Percentiles rank a stretch among this genome's conserved stretches.
phyloP scores from a whole-genome alignment of 75 land plant genomes.

The Cupressus sempervirens region DNA sequence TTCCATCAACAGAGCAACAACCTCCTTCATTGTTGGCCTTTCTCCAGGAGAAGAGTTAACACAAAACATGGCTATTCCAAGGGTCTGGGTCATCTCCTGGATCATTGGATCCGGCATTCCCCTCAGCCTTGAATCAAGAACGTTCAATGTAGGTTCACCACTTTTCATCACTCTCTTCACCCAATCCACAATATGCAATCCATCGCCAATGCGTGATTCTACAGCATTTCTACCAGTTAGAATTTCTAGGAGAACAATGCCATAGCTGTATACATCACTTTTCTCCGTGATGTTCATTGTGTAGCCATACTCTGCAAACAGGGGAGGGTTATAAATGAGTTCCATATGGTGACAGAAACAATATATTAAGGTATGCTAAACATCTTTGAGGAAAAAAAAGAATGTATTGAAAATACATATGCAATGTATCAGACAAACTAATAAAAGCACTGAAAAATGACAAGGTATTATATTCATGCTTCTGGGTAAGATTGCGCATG shows the following conservation, averaged over 20 bases:
- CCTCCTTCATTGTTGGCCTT: slow-evolving; percentile 94
- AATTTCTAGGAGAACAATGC: slow-evolving; percentile 84
- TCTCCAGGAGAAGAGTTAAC: slow-evolving; percentile 72
- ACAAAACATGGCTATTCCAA: slow-evolving; percentile 85
- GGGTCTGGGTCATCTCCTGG: slow-evolving; percentile 88
- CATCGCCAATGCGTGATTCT: slow-evolving; percentile 51
- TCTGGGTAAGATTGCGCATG: too few relatives aligned
- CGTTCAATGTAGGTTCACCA: slow-evolving; percentile 43
- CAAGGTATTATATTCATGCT: too few relatives aligned
- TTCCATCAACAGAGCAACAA: slow-evolving; percentile 83
- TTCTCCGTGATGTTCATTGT: slow-evolving; percentile 90
- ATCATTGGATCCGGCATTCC: slow-evolving; percentile 80
- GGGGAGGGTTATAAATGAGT: background rate
- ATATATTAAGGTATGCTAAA: background rate
- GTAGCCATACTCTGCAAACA: slow-evolving; percentile 82
- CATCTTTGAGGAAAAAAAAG: background rate
- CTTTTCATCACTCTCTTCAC: slow-evolving; percentile 73
- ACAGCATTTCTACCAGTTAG: slow-evolving; percentile 74
- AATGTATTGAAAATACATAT: background rate
- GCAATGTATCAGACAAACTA: background rate
- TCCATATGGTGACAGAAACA: background rate
- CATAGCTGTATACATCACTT: slow-evolving; percentile 94
- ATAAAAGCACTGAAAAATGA: background rate
- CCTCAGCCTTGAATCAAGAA: slow-evolving; percentile 70
- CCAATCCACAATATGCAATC: slow-evolving; percentile 87